phyloP scores from a whole-genome alignment of 192 early-diverging fungal species.

The Tieghemiomyces parasiticus region DNA sequence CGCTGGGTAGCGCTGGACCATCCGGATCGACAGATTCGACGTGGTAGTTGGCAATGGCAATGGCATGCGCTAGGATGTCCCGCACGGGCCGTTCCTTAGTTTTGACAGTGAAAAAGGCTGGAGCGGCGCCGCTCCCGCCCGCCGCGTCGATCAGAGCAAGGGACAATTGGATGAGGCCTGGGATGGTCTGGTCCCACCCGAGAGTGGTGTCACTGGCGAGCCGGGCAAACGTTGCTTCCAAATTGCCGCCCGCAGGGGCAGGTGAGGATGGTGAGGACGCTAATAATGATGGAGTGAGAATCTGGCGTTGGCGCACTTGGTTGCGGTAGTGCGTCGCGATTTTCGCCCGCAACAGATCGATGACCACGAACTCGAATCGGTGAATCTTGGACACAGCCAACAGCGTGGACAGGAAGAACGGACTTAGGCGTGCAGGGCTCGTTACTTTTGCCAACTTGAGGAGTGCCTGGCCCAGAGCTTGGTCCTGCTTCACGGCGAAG shows the following conservation, averaged over 20 bases:
- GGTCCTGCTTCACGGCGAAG: constrained; percentile 59
- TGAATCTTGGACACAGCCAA: constrained; percentile 52
- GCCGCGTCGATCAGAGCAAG: constrained; percentile 17
- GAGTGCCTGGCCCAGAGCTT: constrained; percentile 26
- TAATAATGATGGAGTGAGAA: constrained; percentile 14
- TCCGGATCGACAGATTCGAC: constrained; percentile 5
- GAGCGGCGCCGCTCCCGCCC: neutral
- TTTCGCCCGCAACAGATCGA: constrained; percentile 14
- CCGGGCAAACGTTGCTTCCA: constrained; percentile 12
- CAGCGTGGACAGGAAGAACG: constrained; percentile 50
- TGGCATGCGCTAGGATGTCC: neutral
- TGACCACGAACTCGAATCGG: constrained; percentile 47
- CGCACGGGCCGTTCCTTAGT: constrained; percentile 13
- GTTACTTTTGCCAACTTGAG: constrained; percentile 34
- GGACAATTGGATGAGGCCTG: constrained; percentile 23
- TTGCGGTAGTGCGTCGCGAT: constrained; percentile 19
- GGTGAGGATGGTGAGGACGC: neutral
- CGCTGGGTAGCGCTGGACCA: no score
- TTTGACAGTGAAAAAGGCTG: constrained; percentile 2
- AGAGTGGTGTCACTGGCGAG: constrained; percentile 16
- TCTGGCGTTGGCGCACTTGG: constrained; percentile 1
- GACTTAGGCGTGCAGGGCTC: constrained; percentile 30
- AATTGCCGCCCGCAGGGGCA: neutral
- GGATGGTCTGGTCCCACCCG: constrained; percentile 31
- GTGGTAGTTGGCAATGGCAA: neutral